phyloP scores from a whole-genome alignment of 2,329 filamentous ascomycete species.

The Zymoseptoria ardabiliae region DNA sequence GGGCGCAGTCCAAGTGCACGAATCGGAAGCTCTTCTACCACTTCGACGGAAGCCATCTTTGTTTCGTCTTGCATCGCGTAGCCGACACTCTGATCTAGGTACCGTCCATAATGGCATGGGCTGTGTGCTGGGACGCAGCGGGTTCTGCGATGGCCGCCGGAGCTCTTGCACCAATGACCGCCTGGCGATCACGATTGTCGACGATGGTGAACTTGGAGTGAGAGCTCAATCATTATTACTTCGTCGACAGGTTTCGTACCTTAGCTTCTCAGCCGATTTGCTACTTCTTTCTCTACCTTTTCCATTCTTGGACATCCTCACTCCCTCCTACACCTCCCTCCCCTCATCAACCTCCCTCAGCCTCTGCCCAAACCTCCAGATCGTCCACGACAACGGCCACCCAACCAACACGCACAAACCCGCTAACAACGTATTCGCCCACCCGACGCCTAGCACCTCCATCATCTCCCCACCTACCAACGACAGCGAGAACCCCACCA shows the following conservation, averaged over 20 bases:
- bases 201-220: too few species aligned
- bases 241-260: too few species aligned
- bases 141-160: too few species aligned
- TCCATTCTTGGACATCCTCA: too few species aligned
- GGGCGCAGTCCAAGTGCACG: background rate
- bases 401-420: constrained; percentile 39
- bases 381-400: constrained; percentile 7
- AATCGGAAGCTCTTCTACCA: background rate
- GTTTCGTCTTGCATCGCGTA: background rate
- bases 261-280: too few species aligned
- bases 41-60: background rate
- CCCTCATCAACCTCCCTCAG: constrained; percentile 4
- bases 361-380: constrained; percentile 9
- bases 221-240: too few species aligned
- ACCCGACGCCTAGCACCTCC: constrained; percentile 49
- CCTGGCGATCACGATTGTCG: too few species aligned
- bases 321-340: background rate
- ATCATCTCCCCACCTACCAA: constrained; percentile 54
- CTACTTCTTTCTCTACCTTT: too few species aligned
- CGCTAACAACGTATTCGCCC: constrained; percentile 49
- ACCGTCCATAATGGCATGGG: too few species aligned
- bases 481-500: constrained; percentile 51
- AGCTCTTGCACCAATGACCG: too few species aligned
- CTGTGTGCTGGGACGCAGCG: too few species aligned
- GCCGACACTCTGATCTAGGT: too few species aligned